Evolutionary conservation across 108 stramenopile species (phyloP), one percentile per base, ranked within the genome.

Genomic region (Epipyxis sp.): DNA sequence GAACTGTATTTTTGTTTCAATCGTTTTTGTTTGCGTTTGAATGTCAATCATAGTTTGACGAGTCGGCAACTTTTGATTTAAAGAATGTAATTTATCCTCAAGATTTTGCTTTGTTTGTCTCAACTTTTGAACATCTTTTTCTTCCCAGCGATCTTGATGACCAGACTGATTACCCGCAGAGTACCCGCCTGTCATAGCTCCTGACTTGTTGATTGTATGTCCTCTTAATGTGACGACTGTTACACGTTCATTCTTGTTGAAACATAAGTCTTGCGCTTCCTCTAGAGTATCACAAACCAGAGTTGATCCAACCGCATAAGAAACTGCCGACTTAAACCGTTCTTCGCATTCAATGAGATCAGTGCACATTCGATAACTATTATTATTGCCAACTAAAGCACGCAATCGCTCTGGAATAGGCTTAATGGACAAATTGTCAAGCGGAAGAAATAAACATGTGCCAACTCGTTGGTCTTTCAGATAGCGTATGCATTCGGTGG

Each of bases 381-480:
- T 91, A 65, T 96, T 86, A 20, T 93, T 86, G 87, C 83, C 95
- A 25, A 91, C 90, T 35, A 88, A 62, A 2, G 92, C 93, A 71
- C 92, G 90, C n/a, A 91, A 86, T 37, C 96, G 92, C 59, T 95
- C 86, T 0, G 92, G 88, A 80, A 96, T 94, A 1, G 88, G 82
- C 42, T 91, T 29, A 45, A 80, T 39, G 81, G 93, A 88, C 45
- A 99, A 82, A 44, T 86, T 82, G 69, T 97, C 96, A 58, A 99
- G 81, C 2, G 97, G 97, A 59, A 99, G 85, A 76, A 99, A 99
- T 41, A 90, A 92, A n/a, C 93, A 92, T 29, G 88, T 89, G 40
- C 97, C 96, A 37, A 96, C 86, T 0, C 92, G 92, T 78, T 96
- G 90, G 68, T 93, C 92, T 3, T 95, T 93, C 80, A 99, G 84